Evolutionary conservation across 1,284 basidiomycete genomes (phyloP).

Genomic region (Leccinum huronense): DNA sequence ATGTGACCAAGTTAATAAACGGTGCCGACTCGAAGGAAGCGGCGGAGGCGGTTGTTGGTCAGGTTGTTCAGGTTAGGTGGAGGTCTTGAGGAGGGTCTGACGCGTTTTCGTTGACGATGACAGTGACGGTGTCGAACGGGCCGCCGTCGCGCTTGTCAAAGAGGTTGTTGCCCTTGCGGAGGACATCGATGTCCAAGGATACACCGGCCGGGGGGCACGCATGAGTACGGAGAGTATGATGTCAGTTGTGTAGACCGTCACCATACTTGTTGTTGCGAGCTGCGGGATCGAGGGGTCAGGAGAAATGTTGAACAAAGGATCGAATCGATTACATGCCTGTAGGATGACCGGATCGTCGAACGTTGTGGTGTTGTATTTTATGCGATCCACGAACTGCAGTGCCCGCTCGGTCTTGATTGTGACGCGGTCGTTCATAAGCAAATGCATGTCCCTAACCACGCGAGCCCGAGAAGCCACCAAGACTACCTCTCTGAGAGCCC

Average conservation of each 20-base stretch:
- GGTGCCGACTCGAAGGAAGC: no score
- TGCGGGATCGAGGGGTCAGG: conserved; percentile 33
- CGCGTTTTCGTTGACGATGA: conserved; percentile 99
- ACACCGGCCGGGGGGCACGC: conserved; percentile 93
- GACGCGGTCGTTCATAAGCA: conserved; percentile 86
- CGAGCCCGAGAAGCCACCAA: conserved; percentile 43
- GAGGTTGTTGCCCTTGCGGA: conserved; percentile 89
- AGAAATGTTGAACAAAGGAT: background rate
- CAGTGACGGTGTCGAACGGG: conserved; percentile 96
- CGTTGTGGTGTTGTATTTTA: conserved; percentile 97
- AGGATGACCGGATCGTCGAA: conserved; percentile 97
- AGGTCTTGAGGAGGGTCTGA: conserved; percentile 90
- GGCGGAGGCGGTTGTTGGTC: no score
- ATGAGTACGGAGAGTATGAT: conserved; percentile 95
- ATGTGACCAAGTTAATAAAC: no score
- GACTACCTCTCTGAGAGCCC: conserved; percentile 45
- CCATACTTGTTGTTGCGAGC: conserved; percentile 78
- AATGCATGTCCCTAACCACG: no score
- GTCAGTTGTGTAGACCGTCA: conserved; percentile 92
- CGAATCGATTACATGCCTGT: conserved; percentile 49
- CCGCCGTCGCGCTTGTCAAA: conserved; percentile 99
- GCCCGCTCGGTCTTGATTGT: conserved; percentile 91
- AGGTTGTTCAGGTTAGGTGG: conserved; percentile 76
- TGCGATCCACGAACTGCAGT: conserved; percentile 89
- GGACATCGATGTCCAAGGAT: conserved; percentile 98